Base-by-base conservation (phyloP, 1,284 basidiomycete genomes). In the Albatrellus sp. region DNA sequence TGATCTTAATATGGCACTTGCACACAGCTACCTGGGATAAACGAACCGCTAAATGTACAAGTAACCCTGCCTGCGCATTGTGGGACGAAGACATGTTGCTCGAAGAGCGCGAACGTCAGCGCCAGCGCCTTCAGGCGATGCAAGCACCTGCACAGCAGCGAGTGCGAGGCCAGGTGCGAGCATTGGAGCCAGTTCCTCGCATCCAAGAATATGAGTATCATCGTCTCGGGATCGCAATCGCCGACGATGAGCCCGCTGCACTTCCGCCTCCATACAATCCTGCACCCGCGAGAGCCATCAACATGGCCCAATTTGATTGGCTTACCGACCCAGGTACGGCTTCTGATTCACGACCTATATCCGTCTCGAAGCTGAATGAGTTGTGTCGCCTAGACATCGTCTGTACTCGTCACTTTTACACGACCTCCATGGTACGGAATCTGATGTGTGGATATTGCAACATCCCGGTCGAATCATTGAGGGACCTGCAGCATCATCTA, bases 41-140 rank as follows among this genome's bases (percentile, higher is more conserved):
- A 7, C 41, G 33, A 9, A 42, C 40, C 8, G 51, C 52, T 3
- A 46, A 46, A 10, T 67, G 65, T 47, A 59, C 58, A 13, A 55
- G 64, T n/a, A 37, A 52, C 13, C 64, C 65, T 1, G 54, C 62
- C 2, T 68, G 66, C 47, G 57, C 57, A 1, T 53, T 66, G 3
- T 68, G 65, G 65, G 64, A 68, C 43, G 65, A 68, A 40, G 56
- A 63, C 11, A 62, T 63, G 57, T 50, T 68, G 0, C 53, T 67
- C 14, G 64, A 63, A 43, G 57, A 57, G 44, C 57, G 56, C 6
- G 64, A 65, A 48, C 53, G 64, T 9, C 44, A 50, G 32, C 55
- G 59, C 12, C 56, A 57, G 44, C 42, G 40, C 43, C 39, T 16
- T 14, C 37, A 38, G 40, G 41, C n/a, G 16, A 39, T 11, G 29